Evolutionary conservation across 495 filamentous ascomycete genomes (phyloP), one percentile per base, ranked within the genome.

Genomic region (Pyronema omphalodes): DNA sequence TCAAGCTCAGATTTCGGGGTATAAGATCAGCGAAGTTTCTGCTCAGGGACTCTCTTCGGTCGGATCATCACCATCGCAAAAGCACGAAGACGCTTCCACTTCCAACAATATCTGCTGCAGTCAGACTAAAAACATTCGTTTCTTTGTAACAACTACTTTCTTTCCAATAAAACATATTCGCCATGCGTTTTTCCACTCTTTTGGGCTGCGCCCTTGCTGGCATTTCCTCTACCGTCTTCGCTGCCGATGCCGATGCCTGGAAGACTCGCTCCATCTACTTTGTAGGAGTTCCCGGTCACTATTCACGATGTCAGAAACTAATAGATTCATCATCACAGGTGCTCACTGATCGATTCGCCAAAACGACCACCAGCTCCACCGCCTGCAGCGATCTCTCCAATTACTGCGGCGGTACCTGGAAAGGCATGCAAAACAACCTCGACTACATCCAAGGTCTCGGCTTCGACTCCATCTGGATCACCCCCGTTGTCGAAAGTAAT

Each of bases 401-500:
- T 45, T 88, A 87, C 69, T 93, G 84, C 56, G 84, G 83, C 41
- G 86, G 86, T 8, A 80, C 78, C 35, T 89, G 77, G 71, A 69
- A 70, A 53, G 86, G 85, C 5, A 76, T 93, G 50, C 79, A 81
- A 53, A 74, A 81, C 35, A 73, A 80, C 55, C 68, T 84, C 35
- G 79, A 82, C 66, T 74, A 84, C 58, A 84, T 89, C 61, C 75
- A 86, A 60, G 71, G 72, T 52, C 83, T 89, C 79, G 83, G 86
- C 12, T 88, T 89, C 58, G 82, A 81, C 39, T 83, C 84, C 18
- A 74, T 88, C 45, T 89, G 84, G 85, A 91, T 88, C 51, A 83
- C 81, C 0, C 86, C 84, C 0, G 70, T 89, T 9, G 82, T 82
- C 14, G 67, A 70, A 39, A 76, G 86, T 53, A 60, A 19, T 57